Evolutionary conservation across 2,329 filamentous ascomycete species (phyloP).

Genomic region (Onygenales sp.): DNA sequence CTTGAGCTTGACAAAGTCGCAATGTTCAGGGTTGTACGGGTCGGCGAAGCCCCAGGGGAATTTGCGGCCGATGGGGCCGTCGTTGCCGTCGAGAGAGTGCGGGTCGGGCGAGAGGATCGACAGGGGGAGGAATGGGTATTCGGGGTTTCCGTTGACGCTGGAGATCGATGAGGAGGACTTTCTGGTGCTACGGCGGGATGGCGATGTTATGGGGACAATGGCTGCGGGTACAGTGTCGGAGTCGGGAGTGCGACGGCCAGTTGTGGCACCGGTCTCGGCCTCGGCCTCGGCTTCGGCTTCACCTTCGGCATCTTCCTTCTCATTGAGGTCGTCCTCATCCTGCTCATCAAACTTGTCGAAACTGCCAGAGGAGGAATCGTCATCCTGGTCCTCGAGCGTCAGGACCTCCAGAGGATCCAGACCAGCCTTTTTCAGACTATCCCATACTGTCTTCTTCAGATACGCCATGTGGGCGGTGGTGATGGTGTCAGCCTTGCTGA

Average conservation of each 20-base stretch:
- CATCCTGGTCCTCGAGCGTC: slow-evolving; percentile 67
- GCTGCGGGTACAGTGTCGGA: slow-evolving; percentile 11
- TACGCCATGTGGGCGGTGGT: slow-evolving; percentile 91
- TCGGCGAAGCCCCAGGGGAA: slow-evolving; percentile 98
- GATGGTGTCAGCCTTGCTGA: slow-evolving; percentile 93
- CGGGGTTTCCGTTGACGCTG: slow-evolving; percentile 15
- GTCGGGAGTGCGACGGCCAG: slow-evolving; percentile 17
- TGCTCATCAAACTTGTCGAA: slow-evolving; percentile 38
- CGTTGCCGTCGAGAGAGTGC: slow-evolving; percentile 52
- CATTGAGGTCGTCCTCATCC: slow-evolving; percentile 33
- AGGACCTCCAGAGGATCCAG: slow-evolving; percentile 83
- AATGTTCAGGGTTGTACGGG: slow-evolving; percentile 82
- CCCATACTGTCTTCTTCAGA: slow-evolving; percentile 84
- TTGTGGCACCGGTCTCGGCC: slow-evolving; percentile 8
- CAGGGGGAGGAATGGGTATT: slow-evolving; percentile 66
- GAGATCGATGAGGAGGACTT: slow-evolving; percentile 21
- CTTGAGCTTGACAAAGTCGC: slow-evolving; percentile 84
- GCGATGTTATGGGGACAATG: slow-evolving; percentile 2
- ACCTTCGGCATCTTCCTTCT: slow-evolving; percentile 16
- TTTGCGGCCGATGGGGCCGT: slow-evolving; percentile 59
- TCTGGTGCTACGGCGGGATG: slow-evolving; percentile 35
- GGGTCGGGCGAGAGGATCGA: slow-evolving; percentile 90
- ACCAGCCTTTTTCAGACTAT: slow-evolving; percentile 73
- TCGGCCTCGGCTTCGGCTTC: slow-evolving; percentile 20
- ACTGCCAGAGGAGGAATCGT: slow-evolving; percentile 42